These are phyloP conservation scores for Amaranthus cruentus DNA, from an alignment of 148 eudicot species.

Conservation along the genomic window DNA sequence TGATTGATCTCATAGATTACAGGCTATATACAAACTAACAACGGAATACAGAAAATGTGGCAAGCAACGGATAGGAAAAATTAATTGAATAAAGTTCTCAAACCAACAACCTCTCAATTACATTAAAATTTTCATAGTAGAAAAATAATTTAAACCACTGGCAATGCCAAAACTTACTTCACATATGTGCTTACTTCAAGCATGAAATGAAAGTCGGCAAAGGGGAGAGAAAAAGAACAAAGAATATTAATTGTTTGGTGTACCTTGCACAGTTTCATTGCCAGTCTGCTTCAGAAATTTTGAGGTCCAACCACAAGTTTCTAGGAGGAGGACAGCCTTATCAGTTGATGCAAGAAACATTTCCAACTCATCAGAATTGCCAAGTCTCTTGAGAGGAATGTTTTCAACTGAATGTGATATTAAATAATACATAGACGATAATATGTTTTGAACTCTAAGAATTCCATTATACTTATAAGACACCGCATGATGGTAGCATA, in stretches of 20 bases:
- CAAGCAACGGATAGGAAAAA: too few relatives aligned
- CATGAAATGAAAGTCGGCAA: too few relatives aligned
- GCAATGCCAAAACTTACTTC: too few relatives aligned
- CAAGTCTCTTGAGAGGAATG: constrained; percentile 55
- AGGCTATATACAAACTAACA: too few relatives aligned
- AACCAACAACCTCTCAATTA: too few relatives aligned
- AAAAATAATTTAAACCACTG: too few relatives aligned
- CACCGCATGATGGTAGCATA: constrained; percentile 45
- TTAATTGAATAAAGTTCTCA: too few relatives aligned
- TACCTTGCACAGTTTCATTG: constrained; percentile 32
- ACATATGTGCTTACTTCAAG: neutral
- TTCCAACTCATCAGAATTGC: constrained; percentile 48
- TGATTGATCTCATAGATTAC: too few relatives aligned
- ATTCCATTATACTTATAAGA: constrained; percentile 69
- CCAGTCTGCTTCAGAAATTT: constrained; percentile 42
- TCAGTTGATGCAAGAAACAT: constrained; percentile 71
- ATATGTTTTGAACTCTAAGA: constrained; percentile 53
- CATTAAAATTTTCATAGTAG: too few relatives aligned
- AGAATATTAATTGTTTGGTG: constrained; percentile 2
- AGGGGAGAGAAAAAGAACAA: neutral
- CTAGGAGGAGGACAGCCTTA: constrained; percentile 67
- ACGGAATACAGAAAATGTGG: too few relatives aligned
- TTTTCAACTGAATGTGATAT: constrained; percentile 45
- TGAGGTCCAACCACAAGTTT: constrained; percentile 83
- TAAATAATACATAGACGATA: constrained; percentile 54